Percentiles rank a stretch among this genome's conserved stretches.
These are phyloP conservation scores for Pythium biforme DNA, from an alignment of 352 stramenopile genomes.

Conservation along the genomic window DNA sequence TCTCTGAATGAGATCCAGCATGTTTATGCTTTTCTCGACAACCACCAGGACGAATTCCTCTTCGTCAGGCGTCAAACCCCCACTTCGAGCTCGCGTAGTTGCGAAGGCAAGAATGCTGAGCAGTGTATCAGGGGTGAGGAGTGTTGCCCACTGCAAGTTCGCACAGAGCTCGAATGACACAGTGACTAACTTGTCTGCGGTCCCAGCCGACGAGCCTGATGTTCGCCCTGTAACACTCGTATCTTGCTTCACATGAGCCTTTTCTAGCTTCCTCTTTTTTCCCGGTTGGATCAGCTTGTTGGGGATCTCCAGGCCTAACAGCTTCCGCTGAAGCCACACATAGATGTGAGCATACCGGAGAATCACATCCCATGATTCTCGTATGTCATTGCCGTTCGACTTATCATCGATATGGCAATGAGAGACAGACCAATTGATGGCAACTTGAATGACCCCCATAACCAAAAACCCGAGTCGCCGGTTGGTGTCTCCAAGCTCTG, in stretches of 20 bases:
- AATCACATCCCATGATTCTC: conserved; percentile 25
- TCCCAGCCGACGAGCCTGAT: not conserved
- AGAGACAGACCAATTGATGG: conserved; percentile 40
- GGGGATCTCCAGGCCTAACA: not conserved
- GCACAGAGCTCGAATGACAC: conserved; percentile 11
- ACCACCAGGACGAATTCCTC: conserved; percentile 20
- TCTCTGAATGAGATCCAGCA: conserved; percentile 32
- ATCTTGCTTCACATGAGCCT: conserved; percentile 3
- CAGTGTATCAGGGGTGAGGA: conserved; percentile 13
- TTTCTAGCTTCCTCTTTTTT: conserved; percentile 21
- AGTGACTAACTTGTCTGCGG: not conserved
- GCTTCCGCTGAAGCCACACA: conserved; percentile 29
- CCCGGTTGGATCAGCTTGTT: not conserved
- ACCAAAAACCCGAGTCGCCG: conserved; percentile 31
- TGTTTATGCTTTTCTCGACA: conserved; percentile 25
- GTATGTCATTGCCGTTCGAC: not conserved
- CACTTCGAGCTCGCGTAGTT: not conserved
- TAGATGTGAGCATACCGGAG: conserved; percentile 36
- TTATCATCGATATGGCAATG: not conserved
- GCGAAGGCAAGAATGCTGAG: conserved; percentile 17
- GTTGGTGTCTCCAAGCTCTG: conserved; percentile 32
- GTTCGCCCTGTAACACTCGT: not conserved
- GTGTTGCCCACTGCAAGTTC: conserved; percentile 17
- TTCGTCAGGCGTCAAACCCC: conserved; percentile 9
- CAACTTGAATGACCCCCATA: conserved; percentile 36